These are phyloP conservation scores for Sungouiella blattae DNA, from an alignment of 805 yeast species.

Conservation along the genomic window DNA sequence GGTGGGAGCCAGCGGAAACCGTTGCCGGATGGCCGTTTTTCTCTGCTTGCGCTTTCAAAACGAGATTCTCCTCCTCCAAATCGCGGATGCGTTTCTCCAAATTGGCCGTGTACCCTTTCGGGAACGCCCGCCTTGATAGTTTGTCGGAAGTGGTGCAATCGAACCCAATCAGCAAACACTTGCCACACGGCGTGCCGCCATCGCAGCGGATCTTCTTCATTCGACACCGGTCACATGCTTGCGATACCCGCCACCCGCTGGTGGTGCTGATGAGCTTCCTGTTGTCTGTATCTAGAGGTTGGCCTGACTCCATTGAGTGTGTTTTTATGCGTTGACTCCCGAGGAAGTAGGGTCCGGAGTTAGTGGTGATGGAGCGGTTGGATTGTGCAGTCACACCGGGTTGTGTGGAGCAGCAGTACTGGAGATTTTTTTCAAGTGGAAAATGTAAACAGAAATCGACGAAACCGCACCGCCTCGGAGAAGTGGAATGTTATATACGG, in stretches of 20 bases:
- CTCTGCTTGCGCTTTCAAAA: constrained; percentile 5
- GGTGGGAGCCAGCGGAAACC: constrained; percentile 30
- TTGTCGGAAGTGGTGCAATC: constrained; percentile 72
- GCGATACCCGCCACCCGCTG: constrained; percentile 54
- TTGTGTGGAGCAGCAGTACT: too few species aligned
- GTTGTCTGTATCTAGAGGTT: neutral
- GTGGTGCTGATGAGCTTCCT: constrained; percentile 35
- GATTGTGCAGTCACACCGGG: too few species aligned
- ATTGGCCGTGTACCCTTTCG: constrained; percentile 77
- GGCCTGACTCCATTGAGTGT: too few species aligned
- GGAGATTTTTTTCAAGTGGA: too few species aligned
- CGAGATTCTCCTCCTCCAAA: constrained; percentile 48
- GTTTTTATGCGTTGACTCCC: too few species aligned
- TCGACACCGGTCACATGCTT: constrained; percentile 81
- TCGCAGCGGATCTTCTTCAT: constrained; percentile 75
- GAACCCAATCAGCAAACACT: constrained; percentile 62
- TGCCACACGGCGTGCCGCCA: constrained; percentile 67
- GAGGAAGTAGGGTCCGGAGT: too few species aligned
- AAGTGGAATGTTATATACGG: too few species aligned
- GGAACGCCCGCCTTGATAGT: constrained; percentile 71
- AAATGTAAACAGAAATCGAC: too few species aligned
- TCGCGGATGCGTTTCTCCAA: constrained; percentile 60
- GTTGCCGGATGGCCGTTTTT: neutral
- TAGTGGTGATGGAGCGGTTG: too few species aligned
- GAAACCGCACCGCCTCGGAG: too few species aligned